A percentile compares a stretch with the other conserved stretches of the same genome.
These are phyloP conservation scores for Eleusine coracana DNA, from an alignment of 176 grass and related monocot species.

Conservation along the genomic window DNA sequence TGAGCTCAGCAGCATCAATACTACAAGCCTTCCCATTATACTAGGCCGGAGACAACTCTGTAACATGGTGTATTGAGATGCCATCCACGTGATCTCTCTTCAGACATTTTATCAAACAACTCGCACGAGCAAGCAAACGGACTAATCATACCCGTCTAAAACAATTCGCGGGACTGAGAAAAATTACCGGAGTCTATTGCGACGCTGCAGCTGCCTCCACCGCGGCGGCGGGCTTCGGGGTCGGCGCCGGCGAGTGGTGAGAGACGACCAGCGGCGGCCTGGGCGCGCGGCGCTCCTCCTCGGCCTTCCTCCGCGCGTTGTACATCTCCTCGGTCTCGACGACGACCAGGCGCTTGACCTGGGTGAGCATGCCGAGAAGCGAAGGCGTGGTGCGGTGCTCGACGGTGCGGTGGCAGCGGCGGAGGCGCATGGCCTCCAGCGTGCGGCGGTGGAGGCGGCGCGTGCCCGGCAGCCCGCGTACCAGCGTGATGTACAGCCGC, in stretches of 20 bases:
- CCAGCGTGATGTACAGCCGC: conserved; percentile 84
- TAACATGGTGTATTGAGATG: background rate
- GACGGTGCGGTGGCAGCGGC: conserved; percentile 86
- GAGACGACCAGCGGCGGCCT: conserved; percentile 76
- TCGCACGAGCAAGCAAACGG: background rate
- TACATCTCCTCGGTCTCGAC: conserved; percentile 95
- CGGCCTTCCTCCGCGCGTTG: conserved; percentile 64
- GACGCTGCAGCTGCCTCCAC: background rate
- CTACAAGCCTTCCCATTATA: background rate
- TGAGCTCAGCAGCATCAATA: background rate
- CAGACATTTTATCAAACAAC: conserved; percentile 6
- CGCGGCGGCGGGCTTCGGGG: background rate
- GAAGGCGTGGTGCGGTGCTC: conserved; percentile 90
- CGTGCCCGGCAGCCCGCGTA: conserved; percentile 80
- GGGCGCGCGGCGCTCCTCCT: conserved; percentile 68
- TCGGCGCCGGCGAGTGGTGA: conserved; percentile 33
- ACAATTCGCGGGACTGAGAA: background rate
- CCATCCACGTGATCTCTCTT: too few relatives aligned
- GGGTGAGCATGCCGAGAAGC: conserved; percentile 83
- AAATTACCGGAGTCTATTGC: conserved; percentile 40
- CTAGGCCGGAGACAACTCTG: background rate
- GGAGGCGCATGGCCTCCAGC: conserved; percentile 97
- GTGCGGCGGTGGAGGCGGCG: conserved; percentile 91
- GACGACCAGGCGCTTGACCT: conserved; percentile 94
- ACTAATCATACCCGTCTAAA: background rate